phyloP scores from a whole-genome alignment of 208 protist species.

The Kentomonas sorsogonicus region DNA sequence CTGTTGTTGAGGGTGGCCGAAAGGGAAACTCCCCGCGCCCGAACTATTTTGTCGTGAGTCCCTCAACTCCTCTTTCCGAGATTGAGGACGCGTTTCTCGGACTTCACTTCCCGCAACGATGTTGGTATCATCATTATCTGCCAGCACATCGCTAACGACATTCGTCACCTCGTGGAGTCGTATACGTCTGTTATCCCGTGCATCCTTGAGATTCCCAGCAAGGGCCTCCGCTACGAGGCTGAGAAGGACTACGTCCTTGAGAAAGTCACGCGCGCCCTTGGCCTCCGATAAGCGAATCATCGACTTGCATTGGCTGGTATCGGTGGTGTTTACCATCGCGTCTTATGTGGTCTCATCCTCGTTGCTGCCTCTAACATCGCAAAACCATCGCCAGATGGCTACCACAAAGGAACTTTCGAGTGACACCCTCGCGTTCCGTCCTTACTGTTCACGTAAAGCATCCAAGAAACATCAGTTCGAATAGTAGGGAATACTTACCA shows the following conservation, averaged over 20 bases:
- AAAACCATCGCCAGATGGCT: too few relatives aligned
- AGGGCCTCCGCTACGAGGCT: slow-evolving; percentile 94
- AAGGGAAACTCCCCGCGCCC: slow-evolving; percentile 21
- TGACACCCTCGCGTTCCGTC: too few relatives aligned
- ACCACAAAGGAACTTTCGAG: too few relatives aligned
- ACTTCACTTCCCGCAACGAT: slow-evolving; percentile 81
- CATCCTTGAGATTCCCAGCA: slow-evolving; percentile 95
- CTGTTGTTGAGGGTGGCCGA: slow-evolving; percentile 12
- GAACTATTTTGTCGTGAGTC: slow-evolving; percentile 92
- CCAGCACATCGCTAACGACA: slow-evolving; percentile 95
- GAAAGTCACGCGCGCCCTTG: slow-evolving; percentile 78
- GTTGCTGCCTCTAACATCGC: too few relatives aligned
- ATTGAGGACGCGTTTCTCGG: slow-evolving; percentile 92
- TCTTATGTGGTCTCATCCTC: too few relatives aligned
- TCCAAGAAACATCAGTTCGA: too few relatives aligned
- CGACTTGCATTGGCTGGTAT: too few relatives aligned
- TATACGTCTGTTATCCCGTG: slow-evolving; percentile 90
- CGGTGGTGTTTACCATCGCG: too few relatives aligned
- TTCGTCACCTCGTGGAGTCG: slow-evolving; percentile 91
- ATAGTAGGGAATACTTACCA: too few relatives aligned
- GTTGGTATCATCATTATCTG: slow-evolving; percentile 95
- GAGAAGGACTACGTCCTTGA: slow-evolving; percentile 93
- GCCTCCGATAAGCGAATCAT: slow-evolving; percentile 34
- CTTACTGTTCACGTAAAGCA: too few relatives aligned
- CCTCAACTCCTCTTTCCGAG: slow-evolving; percentile 80